Conservation (phyloP, 2,329 filamentous ascomycete species). For the Phialophora tarda region DNA sequence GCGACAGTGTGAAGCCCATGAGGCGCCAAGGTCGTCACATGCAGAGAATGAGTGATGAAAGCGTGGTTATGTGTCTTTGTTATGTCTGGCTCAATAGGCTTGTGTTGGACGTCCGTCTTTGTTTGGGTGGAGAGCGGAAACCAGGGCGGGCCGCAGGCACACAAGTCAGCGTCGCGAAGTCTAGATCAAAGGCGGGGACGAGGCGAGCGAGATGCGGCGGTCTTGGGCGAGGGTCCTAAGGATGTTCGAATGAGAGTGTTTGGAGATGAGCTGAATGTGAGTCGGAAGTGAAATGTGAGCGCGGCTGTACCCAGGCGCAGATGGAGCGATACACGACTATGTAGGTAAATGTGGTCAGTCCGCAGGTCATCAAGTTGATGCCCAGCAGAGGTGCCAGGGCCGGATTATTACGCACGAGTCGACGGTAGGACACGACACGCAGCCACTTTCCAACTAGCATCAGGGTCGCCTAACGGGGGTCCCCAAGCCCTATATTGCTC, state of each 20-base stretch:
- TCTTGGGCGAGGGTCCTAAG: not conserved
- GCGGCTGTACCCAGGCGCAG: constrained; percentile 18
- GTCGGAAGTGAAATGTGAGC: constrained; percentile 11
- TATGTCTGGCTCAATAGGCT: constrained; percentile 22
- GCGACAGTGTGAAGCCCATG: constrained; percentile 37
- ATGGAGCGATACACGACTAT: constrained; percentile 1
- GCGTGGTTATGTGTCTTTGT: constrained; percentile 11
- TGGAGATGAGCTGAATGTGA: constrained; percentile 5
- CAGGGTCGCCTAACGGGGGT: not conserved
- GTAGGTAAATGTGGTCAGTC: not conserved
- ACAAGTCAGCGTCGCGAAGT: constrained; percentile 1
- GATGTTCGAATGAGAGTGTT: constrained; percentile 5
- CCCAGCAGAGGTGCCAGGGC: not conserved
- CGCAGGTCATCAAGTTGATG: not conserved
- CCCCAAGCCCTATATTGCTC: not conserved
- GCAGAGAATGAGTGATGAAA: constrained; percentile 10
- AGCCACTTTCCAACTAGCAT: constrained; percentile 9
- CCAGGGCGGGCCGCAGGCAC: constrained; percentile 14
- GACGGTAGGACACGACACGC: constrained; percentile 2
- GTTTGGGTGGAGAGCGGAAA: constrained; percentile 7
- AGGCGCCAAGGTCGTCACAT: constrained; percentile 26
- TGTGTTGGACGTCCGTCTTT: constrained; percentile 11
- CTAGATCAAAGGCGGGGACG: not conserved
- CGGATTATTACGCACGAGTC: not conserved
- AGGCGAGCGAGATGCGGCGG: constrained; percentile 3